A percentile compares a stretch with the other conserved stretches of the same genome.
Conservation (phyloP, 2,329 filamentous ascomycete species). For the Lomentospora prolificans region DNA sequence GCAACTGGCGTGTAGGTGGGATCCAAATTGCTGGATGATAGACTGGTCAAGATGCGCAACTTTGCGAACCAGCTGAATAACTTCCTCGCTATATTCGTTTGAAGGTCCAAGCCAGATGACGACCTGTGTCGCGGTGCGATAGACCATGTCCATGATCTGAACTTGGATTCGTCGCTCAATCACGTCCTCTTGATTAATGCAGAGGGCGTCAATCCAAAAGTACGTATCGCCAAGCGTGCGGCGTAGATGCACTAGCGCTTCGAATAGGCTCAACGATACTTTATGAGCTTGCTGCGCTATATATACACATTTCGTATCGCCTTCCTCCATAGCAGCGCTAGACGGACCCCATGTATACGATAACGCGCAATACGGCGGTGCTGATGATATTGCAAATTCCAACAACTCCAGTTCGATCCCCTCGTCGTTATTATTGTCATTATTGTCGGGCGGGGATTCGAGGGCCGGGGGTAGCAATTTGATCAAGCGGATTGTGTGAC, state of each 20-base stretch:
- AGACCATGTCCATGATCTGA: neutral
- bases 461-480: no score
- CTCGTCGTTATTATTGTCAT: neutral
- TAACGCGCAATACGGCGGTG: neutral
- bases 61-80: neutral
- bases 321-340: neutral
- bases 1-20: neutral
- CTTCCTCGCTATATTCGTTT: neutral
- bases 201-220: conserved; percentile 2
- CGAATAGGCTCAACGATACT: neutral
- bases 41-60: neutral
- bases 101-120: neutral
- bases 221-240: neutral
- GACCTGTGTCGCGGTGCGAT: neutral
- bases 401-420: neutral
- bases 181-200: neutral
- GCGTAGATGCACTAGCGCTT: neutral
- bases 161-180: neutral
- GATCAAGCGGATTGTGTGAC: neutral
- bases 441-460: no score
- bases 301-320: neutral
- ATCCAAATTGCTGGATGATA: neutral
- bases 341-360: neutral
- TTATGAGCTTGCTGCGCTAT: neutral
- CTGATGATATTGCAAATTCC: neutral